Evolutionary conservation across 345 rosid genomes (phyloP).

Genomic region (Bruguiera sexangula): DNA sequence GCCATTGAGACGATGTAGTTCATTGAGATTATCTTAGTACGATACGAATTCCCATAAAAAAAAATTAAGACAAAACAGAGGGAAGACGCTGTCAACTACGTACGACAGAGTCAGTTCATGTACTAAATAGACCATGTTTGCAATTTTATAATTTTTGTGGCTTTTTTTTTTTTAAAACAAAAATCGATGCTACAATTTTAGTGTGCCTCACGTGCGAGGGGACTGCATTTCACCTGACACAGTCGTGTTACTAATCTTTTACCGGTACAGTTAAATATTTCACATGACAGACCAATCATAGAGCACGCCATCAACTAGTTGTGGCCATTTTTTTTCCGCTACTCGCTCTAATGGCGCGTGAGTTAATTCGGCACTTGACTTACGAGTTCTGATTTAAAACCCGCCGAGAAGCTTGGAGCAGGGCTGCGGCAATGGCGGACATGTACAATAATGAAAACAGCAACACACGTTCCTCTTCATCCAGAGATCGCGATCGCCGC

Average conservation of each 20-base stretch:
- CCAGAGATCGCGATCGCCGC: conserved; percentile 12
- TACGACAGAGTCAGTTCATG: too few species aligned
- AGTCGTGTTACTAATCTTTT: conserved; percentile 16
- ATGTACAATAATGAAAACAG: conserved; percentile 4
- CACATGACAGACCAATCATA: conserved; percentile 43
- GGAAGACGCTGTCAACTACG: not conserved
- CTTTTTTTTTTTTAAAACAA: too few species aligned
- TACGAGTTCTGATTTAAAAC: not conserved
- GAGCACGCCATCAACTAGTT: not conserved
- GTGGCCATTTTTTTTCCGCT: too few species aligned
- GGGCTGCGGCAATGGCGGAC: not conserved
- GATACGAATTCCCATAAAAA: too few species aligned
- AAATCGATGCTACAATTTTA: not conserved
- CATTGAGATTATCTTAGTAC: not conserved
- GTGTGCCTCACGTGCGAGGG: conserved; percentile 46
- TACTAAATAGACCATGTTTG: too few species aligned
- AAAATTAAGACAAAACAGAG: not conserved
- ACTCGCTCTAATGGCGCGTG: not conserved
- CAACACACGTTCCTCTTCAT: conserved; percentile 22
- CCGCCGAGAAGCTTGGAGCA: not conserved
- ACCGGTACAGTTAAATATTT: conserved; percentile 18
- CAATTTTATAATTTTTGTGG: too few species aligned
- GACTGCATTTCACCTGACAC: conserved; percentile 24
- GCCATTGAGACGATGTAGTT: not conserved
- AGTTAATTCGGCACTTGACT: not conserved